phyloP scores from a whole-genome alignment of 495 filamentous ascomycete genomes.

The Pseudomonodictys pantanalensis region DNA sequence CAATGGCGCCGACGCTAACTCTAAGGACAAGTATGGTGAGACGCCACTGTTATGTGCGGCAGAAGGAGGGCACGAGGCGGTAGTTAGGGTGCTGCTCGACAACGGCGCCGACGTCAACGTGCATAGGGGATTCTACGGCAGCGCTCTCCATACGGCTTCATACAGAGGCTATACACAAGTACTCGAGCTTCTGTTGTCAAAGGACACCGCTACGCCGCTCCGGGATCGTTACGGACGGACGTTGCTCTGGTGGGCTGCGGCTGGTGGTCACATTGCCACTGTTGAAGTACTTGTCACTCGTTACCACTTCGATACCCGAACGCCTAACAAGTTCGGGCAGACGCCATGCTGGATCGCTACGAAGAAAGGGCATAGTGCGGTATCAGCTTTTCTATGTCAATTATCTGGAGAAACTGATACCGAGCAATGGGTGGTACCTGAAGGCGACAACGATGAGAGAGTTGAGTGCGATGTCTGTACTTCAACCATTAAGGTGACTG shows the following conservation, averaged over 20 bases:
- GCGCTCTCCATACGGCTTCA: not conserved
- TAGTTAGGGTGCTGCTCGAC: not conserved
- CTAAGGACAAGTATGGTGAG: not conserved
- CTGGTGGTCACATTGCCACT: constrained; percentile 3
- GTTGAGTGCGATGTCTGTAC: no score
- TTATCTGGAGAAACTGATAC: no score
- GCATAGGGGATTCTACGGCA: no score
- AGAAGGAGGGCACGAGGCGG: not conserved
- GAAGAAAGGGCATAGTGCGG: no score
- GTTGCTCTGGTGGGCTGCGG: constrained; percentile 9
- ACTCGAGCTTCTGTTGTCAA: constrained; percentile 2
- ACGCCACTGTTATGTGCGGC: not conserved
- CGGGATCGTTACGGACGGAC: constrained; percentile 1
- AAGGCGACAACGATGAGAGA: no score
- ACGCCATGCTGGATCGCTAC: no score
- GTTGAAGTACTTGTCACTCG: not conserved
- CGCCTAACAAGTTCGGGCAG: constrained; percentile 1
- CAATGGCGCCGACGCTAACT: no score
- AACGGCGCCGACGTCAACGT: not conserved
- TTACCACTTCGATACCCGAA: not conserved
- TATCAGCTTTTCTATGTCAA: no score
- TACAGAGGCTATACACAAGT: constrained; percentile 1
- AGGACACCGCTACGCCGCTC: not conserved
- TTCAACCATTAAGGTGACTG: no score
- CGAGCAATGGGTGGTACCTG: no score